Base-by-base conservation (phyloP, 352 stramenopile species). In the Sclerospora graminicola region DNA sequence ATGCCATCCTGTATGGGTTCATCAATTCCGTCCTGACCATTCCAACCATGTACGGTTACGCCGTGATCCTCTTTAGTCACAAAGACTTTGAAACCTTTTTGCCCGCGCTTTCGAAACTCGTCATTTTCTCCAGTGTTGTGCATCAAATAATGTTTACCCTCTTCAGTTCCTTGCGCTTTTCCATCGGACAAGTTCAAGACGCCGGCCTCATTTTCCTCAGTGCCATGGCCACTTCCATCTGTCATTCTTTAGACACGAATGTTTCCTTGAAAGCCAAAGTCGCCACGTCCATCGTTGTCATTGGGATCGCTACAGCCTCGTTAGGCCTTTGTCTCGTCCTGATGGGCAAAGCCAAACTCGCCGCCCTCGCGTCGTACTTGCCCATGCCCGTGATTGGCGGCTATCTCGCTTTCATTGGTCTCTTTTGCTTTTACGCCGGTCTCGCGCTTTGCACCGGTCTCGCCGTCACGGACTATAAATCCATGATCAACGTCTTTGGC, bases 131-230 rank as follows among this genome's bases (percentile, higher is more conserved):
- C 21, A 97, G 88, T 20, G 83, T 96, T 13, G 66, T 99, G 15
- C 96, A 99, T 62, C 95, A 92, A 42, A 57, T 86, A 51, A 84
- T 92, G 66, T 89, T 89, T 51, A 91, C 81, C 1, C 41, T 83
- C 8, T 73, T 97, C 39, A 97, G 80, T 39, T 87, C 84, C 24
- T 60, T 99, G 29, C 86, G 89, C 0, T 99, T 98, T 66, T 93
- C 96, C 7, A 97, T 99, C 26, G 96, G 95, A 13, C 94, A 97
- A 54, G 95, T 99, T 1, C 96, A 99, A 63, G 95, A 99, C 60
- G 94, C 95, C 2, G 96, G 96, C 0, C 78, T 99, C 1, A 98
- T 99, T 54, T 99, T 99, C 65, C 67, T 99, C 14, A 91, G 69
- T 33, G 74, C 77, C 37, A 99, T 99, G 44, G 90, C 95, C 0